A percentile compares a stretch with the other conserved stretches of the same genome.
These are phyloP conservation scores for Aquilaria yunnanensis DNA, from an alignment of 345 rosid genomes.

Conservation along the genomic window DNA sequence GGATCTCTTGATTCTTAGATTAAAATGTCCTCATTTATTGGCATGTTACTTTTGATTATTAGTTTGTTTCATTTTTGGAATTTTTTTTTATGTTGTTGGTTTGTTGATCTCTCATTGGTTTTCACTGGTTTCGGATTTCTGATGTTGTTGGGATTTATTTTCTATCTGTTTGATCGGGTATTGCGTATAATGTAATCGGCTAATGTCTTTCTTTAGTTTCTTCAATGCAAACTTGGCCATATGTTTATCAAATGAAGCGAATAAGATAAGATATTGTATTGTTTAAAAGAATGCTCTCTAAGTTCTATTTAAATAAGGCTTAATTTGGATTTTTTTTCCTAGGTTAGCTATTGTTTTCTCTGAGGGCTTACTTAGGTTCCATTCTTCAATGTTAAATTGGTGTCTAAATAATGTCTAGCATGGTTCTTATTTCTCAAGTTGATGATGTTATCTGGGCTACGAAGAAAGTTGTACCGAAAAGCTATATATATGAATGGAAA, in stretches of 20 bases:
- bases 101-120: too few relatives aligned
- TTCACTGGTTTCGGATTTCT: too few relatives aligned
- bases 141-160: too few relatives aligned
- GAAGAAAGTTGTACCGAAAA: slow-evolving; percentile 47
- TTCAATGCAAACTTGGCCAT: slow-evolving; percentile 53
- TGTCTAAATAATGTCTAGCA: background rate
- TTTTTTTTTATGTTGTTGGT: too few relatives aligned
- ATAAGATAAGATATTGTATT: slow-evolving; percentile 59
- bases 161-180: background rate
- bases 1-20: too few relatives aligned
- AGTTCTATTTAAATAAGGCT: slow-evolving; percentile 36
- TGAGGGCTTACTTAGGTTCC: background rate
- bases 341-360: slow-evolving; percentile 9
- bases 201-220: background rate
- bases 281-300: slow-evolving; percentile 76
- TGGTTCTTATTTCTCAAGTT: slow-evolving; percentile 32
- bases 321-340: slow-evolving; percentile 4
- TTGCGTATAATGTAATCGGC: background rate
- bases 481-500: slow-evolving; percentile 57
- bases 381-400: background rate
- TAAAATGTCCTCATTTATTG: too few relatives aligned
- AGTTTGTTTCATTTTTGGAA: too few relatives aligned
- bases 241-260: slow-evolving; percentile 65
- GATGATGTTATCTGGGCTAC: slow-evolving; percentile 88
- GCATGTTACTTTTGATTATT: too few relatives aligned